Evolutionary conservation across 176 grass and related monocot genomes (phyloP), one percentile per base, ranked within the genome.

Genomic region (Rhynchospora breviuscula): DNA sequence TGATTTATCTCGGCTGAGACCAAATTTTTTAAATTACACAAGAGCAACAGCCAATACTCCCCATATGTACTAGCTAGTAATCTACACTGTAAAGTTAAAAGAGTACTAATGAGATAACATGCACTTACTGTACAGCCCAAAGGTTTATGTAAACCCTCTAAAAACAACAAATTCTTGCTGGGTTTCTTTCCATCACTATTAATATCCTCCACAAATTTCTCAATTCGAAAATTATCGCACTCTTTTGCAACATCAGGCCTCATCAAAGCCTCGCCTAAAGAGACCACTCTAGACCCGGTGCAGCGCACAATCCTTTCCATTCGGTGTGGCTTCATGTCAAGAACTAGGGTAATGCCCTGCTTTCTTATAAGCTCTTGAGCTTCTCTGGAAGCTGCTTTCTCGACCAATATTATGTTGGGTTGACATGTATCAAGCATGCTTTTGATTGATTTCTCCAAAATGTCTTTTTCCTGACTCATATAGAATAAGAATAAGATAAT

Each of bases 61-160:
- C 48, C 11, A 77, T 56, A 77, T 54, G 49, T 52, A 56, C 26
- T 54, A 56, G 17, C 8, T 77, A 31, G 21, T 33, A 77, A 70
- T 19, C n/a, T 3, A 77, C 10, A 77, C 53, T 17, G 22, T 52
- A 56, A 77, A 4, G 0, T 77, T 31, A 26, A 76, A 48, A 76
- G 12, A 76, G 26, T 29, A 77, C 22, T 77, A 17, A 77, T 56
- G 44, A 81, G 23, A 72, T 63, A 69, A 22, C 85, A 67, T 59
- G 76, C 51, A 85, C 89, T 87, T 85, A 98, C 92, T 17, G 95
- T 98, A 82, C 92, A 98, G 71, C 95, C 95, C 61, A 93, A 84
- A 87, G 95, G 89, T 93, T 91, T 98, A 35, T 87, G 79, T 84
- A 98, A 90, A 76, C 95, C 95, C 83, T 95, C 92, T 65, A 98